These are phyloP conservation scores for Trametes polyzona DNA, from an alignment of 1,284 basidiomycete genomes.

Conservation along the genomic window DNA sequence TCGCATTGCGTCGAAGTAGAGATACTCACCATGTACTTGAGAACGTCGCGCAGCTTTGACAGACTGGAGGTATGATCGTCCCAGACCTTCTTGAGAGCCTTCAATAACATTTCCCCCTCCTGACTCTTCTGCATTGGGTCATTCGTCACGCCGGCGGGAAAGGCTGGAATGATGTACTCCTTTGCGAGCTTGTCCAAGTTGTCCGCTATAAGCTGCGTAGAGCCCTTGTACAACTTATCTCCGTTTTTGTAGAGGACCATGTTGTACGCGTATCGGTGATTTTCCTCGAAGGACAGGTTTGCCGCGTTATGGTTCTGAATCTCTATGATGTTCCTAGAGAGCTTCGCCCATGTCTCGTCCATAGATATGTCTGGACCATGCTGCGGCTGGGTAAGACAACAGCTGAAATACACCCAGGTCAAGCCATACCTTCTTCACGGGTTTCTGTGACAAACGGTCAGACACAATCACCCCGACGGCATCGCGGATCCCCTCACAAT, in stretches of 20 bases:
- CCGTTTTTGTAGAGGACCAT: constrained; percentile 91
- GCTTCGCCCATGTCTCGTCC: constrained; percentile 75
- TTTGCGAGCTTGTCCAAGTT: constrained; percentile 85
- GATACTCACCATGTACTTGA: constrained; percentile 91
- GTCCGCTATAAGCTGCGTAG: constrained; percentile 78
- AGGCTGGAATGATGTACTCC: constrained; percentile 81
- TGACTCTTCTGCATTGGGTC: constrained; percentile 68
- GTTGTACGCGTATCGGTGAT: constrained; percentile 93
- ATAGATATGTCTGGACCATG: constrained; percentile 70
- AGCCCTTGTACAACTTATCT: constrained; percentile 87
- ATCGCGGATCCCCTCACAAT: constrained; percentile 43
- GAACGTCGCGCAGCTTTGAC: constrained; percentile 86
- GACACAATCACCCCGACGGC: constrained; percentile 20
- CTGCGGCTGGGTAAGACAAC: constrained; percentile 40
- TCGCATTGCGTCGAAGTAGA: neutral
- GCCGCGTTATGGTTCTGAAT: constrained; percentile 96
- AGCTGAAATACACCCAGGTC: constrained; percentile 1
- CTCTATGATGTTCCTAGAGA: constrained; percentile 87
- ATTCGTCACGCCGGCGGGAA: constrained; percentile 62
- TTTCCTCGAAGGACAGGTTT: constrained; percentile 95
- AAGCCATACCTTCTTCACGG: constrained; percentile 53
- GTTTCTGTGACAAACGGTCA: constrained; percentile 46
- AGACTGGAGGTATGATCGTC: constrained; percentile 93
- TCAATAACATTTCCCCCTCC: constrained; percentile 86
- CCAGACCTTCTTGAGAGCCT: constrained; percentile 87